A percentile compares a stretch with the other conserved stretches of the same genome.
These are phyloP conservation scores for Lachancea lanzarotensis DNA, from an alignment of 805 yeast species.

Conservation along the genomic window DNA sequence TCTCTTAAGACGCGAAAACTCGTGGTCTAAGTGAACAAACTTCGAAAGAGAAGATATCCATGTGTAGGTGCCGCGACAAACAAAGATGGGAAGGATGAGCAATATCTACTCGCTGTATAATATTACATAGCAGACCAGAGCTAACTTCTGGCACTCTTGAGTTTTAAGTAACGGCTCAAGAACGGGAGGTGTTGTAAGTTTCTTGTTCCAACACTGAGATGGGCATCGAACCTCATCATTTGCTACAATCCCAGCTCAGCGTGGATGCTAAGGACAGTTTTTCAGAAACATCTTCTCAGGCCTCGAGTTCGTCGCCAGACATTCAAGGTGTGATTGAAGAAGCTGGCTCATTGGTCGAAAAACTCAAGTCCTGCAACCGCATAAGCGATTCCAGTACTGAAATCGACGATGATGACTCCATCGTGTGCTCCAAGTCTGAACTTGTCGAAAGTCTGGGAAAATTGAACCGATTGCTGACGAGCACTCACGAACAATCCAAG, in stretches of 20 bases:
- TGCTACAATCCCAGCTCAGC: background rate
- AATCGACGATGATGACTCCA: background rate
- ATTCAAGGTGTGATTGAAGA: conserved; percentile 7
- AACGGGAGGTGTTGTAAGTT: no score
- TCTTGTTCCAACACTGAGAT: background rate
- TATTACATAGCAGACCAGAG: no score
- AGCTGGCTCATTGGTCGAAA: conserved; percentile 1
- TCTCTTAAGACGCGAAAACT: conserved; percentile 5
- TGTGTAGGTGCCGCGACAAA: no score
- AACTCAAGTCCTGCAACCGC: conserved; percentile 2
- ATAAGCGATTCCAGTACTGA: background rate
- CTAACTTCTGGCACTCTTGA: no score
- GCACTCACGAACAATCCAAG: conserved; percentile 28
- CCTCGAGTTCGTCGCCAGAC: conserved; percentile 1
- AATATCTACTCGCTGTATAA: no score
- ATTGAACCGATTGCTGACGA: conserved; percentile 18
- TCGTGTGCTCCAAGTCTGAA: background rate
- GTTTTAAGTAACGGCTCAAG: no score
- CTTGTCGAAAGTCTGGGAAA: background rate
- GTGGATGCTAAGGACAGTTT: background rate
- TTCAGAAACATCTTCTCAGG: background rate
- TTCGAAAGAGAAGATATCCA: background rate
- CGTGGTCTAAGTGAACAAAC: background rate
- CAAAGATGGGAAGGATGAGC: no score
- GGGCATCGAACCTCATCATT: background rate